Evolutionary conservation across 225 moss, liverwort and hornwort genomes (phyloP).

Genomic region (Bryum argenteum): DNA sequence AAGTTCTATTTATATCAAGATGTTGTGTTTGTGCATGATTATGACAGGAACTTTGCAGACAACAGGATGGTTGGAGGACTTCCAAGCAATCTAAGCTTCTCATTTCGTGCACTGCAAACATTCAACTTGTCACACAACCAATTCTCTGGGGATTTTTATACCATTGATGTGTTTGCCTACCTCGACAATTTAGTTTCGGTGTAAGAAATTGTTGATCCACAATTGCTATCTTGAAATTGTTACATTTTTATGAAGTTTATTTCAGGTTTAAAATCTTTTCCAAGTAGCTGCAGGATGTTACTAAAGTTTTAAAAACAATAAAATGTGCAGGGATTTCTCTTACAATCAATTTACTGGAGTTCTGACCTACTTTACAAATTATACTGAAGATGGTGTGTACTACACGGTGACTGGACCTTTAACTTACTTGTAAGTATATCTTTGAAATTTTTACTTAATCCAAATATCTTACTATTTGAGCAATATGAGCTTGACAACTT

Average conservation of each 20-base stretch:
- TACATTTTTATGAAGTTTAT: too few relatives aligned
- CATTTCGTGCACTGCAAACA: slow-evolving; percentile 28
- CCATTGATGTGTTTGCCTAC: background rate
- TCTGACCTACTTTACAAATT: slow-evolving; percentile 5
- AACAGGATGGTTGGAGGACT: slow-evolving; percentile 28
- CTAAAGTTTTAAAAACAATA: background rate
- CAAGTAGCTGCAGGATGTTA: background rate
- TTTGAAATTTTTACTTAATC: background rate
- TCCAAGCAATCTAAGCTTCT: background rate
- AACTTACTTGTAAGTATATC: background rate
- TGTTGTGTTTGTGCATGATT: background rate
- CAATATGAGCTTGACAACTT: too few relatives aligned
- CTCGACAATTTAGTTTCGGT: slow-evolving; percentile 26
- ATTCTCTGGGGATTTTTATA: background rate
- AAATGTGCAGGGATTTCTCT: slow-evolving; percentile 30
- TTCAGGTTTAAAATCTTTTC: too few relatives aligned
- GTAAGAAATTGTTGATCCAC: background rate
- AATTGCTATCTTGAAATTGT: background rate
- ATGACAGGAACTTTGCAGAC: slow-evolving; percentile 27
- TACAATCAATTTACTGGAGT: slow-evolving; percentile 9
- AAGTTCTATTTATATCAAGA: too few relatives aligned
- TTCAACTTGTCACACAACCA: slow-evolving; percentile 32
- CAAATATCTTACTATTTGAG: background rate
- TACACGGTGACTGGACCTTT: background rate
- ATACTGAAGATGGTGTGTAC: rapidly evolving